These are phyloP conservation scores for Punctularia strigosozonata DNA, from an alignment of 768 basidiomycete species.

Conservation along the genomic window DNA sequence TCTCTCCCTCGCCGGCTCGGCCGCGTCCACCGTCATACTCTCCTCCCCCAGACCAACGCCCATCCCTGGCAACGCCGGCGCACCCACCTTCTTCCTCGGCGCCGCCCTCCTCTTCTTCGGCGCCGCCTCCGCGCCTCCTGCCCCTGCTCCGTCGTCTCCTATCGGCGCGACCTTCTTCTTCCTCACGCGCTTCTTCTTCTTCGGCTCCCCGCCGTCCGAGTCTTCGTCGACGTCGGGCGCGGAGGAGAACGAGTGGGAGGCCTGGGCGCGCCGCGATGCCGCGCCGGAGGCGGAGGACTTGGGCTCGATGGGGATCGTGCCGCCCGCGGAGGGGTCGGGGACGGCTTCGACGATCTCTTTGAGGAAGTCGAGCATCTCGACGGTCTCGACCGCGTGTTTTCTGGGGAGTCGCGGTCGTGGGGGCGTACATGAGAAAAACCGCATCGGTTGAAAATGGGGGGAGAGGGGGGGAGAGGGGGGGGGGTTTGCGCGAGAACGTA, in stretches of 20 bases:
- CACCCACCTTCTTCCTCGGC: constrained; percentile 21
- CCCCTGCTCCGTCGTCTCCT: constrained; percentile 21
- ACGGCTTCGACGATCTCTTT: constrained; percentile 82
- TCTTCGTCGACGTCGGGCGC: no score
- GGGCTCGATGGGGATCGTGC: constrained; percentile 68
- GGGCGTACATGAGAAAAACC: no score
- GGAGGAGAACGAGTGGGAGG: no score
- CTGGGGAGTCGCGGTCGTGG: no score
- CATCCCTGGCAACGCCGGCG: constrained; percentile 18
- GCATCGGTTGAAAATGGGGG: constrained; percentile 2
- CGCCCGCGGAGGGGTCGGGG: constrained; percentile 80
- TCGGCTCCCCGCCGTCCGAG: constrained; percentile 28
- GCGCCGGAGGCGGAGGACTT: no score
- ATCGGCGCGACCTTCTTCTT: constrained; percentile 32
- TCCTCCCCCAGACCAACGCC: no score
- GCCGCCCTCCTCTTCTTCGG: constrained; percentile 29
- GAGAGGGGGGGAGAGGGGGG: background rate
- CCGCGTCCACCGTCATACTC: no score
- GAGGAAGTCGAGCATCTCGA: constrained; percentile 87
- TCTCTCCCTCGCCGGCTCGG: constrained; percentile 21
- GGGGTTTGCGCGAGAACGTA: constrained; percentile 28
- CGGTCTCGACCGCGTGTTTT: constrained; percentile 84
- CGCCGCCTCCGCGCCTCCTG: constrained; percentile 21
- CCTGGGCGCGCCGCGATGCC: no score
- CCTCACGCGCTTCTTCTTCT: constrained; percentile 51